A percentile compares a stretch with the other conserved stretches of the same genome.
Evolutionary conservation across 805 yeast genomes (phyloP).

Genomic region (Clavispora vitiphila): DNA sequence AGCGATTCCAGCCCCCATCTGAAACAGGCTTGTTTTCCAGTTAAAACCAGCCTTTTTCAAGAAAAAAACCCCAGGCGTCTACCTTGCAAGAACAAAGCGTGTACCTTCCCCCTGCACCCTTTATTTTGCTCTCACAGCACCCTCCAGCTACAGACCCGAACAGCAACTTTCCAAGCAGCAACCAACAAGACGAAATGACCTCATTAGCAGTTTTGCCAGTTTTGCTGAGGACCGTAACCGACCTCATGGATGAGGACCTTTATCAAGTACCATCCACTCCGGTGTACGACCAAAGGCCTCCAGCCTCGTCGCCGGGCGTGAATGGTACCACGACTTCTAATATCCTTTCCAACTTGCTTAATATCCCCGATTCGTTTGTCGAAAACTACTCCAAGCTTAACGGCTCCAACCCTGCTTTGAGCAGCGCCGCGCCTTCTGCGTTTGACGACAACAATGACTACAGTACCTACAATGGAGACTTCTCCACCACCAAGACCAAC

Average conservation of each 20-base stretch:
- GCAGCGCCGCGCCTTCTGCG: constrained; percentile 15
- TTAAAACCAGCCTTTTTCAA: background rate
- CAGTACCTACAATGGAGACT: constrained; percentile 11
- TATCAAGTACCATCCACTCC: constrained; percentile 24
- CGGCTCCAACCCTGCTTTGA: constrained; percentile 11
- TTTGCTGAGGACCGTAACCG: constrained; percentile 49
- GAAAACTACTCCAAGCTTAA: constrained; percentile 19
- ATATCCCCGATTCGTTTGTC: constrained; percentile 28
- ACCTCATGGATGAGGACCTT: constrained; percentile 57
- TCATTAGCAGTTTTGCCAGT: constrained; percentile 47
- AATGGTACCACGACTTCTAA: constrained; percentile 11
- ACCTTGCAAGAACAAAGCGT: background rate
- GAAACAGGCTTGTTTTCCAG: background rate
- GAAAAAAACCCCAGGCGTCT: background rate
- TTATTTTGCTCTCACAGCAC: background rate
- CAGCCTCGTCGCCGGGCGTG: constrained; percentile 6
- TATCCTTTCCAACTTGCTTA: constrained; percentile 24
- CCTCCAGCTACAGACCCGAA: background rate
- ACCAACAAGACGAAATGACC: constrained; percentile 29
- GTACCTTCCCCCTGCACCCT: background rate
- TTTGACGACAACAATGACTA: constrained; percentile 4
- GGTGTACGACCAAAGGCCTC: background rate
- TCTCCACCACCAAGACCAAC: constrained; percentile 7
- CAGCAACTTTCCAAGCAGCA: background rate
- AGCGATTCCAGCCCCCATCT: background rate